phyloP scores from a whole-genome alignment of 1,284 basidiomycete species.

The Ustilago hordei region DNA sequence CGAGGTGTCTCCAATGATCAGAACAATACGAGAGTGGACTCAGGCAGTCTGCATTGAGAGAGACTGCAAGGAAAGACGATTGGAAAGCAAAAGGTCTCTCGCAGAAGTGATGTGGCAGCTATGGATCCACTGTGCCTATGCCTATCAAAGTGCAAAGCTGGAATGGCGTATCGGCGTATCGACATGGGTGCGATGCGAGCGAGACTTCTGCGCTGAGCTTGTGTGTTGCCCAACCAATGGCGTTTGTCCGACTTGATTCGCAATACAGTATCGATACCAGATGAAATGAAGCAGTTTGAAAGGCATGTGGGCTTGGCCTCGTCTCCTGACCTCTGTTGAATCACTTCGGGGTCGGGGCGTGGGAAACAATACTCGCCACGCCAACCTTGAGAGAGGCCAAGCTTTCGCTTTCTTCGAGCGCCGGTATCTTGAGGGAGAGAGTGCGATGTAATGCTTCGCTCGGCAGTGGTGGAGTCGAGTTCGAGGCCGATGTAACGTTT shows the following conservation, averaged over 20 bases:
- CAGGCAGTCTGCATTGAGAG: background rate
- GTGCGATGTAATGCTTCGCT: background rate
- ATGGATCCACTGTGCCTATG: no score
- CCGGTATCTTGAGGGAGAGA: background rate
- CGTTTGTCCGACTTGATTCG: background rate
- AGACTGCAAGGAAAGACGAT: no score
- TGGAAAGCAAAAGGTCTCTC: no score
- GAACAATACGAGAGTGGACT: background rate
- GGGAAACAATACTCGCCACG: background rate
- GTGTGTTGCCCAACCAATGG: background rate
- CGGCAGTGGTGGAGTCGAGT: no score
- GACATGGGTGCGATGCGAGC: background rate
- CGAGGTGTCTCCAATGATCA: background rate
- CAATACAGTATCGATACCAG: background rate
- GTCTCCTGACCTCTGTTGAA: background rate
- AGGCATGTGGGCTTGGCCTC: background rate
- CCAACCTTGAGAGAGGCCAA: background rate
- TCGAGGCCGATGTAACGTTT: no score
- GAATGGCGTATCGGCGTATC: background rate
- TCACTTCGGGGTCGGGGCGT: background rate
- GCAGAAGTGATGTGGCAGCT: no score
- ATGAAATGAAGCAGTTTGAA: constrained; percentile 3
- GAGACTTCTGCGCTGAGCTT: background rate
- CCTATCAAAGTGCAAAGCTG: background rate
- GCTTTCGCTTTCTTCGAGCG: background rate